Evolutionary conservation across 495 filamentous ascomycete species (phyloP).

Genomic region (Hypoxylon cercidicola): DNA sequence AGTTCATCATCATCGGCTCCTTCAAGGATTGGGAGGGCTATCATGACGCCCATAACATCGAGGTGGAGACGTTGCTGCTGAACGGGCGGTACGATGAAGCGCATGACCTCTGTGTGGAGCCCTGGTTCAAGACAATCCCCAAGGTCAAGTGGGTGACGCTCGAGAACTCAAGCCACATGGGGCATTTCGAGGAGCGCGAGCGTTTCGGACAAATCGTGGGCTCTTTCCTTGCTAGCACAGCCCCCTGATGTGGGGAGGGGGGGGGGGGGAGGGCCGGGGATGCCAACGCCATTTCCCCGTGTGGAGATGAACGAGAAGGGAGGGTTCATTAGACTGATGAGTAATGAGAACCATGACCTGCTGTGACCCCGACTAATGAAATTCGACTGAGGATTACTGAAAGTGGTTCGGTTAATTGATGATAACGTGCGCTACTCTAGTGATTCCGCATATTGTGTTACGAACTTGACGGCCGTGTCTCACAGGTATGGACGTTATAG

Average conservation of each 20-base stretch:
- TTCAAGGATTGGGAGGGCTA: constrained; percentile 57
- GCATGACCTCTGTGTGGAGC: constrained; percentile 51
- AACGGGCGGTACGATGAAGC: constrained; percentile 64
- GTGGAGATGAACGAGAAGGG: background rate
- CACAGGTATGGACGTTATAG: no score
- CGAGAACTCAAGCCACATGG: constrained; percentile 56
- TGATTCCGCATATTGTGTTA: no score
- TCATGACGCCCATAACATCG: constrained; percentile 52
- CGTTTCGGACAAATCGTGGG: constrained; percentile 42
- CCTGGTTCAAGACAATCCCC: constrained; percentile 53
- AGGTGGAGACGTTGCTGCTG: constrained; percentile 55
- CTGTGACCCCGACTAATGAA: no score
- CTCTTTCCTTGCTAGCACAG: constrained; percentile 26
- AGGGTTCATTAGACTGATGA: background rate
- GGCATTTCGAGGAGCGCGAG: constrained; percentile 57
- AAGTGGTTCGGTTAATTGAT: no score
- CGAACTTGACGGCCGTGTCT: no score
- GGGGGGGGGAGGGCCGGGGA: no score
- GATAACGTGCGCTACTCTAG: no score
- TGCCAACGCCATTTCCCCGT: background rate
- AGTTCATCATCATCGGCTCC: constrained; percentile 57
- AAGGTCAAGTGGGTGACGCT: constrained; percentile 60
- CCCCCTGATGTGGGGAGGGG: background rate
- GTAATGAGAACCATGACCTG: no score
- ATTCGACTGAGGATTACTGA: no score